Conservation (phyloP, 2,329 filamentous ascomycete species). For the Anthostomella pinea region DNA sequence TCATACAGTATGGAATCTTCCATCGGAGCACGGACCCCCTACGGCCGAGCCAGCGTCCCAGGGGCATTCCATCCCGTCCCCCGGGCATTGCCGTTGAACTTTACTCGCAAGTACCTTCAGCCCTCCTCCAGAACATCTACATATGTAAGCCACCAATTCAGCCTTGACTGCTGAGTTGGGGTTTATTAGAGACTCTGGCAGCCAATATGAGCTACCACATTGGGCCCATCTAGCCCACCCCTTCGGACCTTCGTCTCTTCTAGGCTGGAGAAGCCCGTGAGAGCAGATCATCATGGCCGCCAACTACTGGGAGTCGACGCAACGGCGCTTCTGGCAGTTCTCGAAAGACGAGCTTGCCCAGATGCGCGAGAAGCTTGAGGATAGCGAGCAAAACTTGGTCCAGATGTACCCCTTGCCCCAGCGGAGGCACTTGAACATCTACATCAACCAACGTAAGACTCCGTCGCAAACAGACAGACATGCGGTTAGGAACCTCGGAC, state of each 20-base stretch:
- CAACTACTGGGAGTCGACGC: slow-evolving; percentile 95
- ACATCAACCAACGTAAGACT: slow-evolving; percentile 79
- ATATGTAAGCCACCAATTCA: slow-evolving; percentile 5
- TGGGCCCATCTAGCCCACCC: too few relatives aligned
- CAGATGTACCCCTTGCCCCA: slow-evolving; percentile 82
- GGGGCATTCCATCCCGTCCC: too few relatives aligned
- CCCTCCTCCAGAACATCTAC: too few relatives aligned
- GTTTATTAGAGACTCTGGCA: slow-evolving; percentile 1
- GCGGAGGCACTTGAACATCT: slow-evolving; percentile 79
- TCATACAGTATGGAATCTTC: too few relatives aligned
- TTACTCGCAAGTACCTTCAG: too few relatives aligned
- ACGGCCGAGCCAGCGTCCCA: too few relatives aligned
- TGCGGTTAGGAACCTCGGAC: too few relatives aligned
- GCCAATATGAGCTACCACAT: background rate
- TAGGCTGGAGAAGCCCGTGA: too few relatives aligned
- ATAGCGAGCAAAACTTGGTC: slow-evolving; percentile 70
- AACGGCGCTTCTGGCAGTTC: slow-evolving; percentile 88
- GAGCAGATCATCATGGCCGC: slow-evolving; percentile 71
- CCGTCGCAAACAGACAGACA: too few relatives aligned
- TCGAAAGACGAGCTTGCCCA: slow-evolving; percentile 75
- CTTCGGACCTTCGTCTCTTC: too few relatives aligned
- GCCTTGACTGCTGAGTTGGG: slow-evolving; percentile 17
- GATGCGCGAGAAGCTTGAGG: slow-evolving; percentile 72
- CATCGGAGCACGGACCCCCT: too few relatives aligned
- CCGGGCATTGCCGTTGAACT: too few relatives aligned